A percentile compares a stretch with the other conserved stretches of the same genome.
Conservation (phyloP, 805 yeast species). For the Alloascoidea hylecoeti region DNA sequence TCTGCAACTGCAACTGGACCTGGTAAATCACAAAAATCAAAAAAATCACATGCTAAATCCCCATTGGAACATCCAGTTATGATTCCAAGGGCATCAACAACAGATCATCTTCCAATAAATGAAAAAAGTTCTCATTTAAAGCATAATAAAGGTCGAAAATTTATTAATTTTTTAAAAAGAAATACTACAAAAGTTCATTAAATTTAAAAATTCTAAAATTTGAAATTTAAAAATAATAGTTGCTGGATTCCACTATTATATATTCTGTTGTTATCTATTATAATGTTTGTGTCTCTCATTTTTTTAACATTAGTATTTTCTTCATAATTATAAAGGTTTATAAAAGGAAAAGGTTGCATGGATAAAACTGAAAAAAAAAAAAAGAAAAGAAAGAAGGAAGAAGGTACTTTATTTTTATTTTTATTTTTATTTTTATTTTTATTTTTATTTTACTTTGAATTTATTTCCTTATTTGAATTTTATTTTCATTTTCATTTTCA, state of each 20-base stretch:
- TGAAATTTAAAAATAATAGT: too few relatives aligned
- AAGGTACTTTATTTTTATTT: neutral
- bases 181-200: too few relatives aligned
- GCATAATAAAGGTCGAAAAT: too few relatives aligned
- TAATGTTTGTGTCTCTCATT: neutral
- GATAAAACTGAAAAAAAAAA: neutral
- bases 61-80: too few relatives aligned
- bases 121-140: too few relatives aligned
- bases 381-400: neutral
- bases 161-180: neutral
- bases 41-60: too few relatives aligned
- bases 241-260: neutral
- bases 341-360: neutral
- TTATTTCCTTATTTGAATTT: neutral
- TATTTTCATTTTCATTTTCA: neutral
- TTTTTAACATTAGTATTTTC: neutral
- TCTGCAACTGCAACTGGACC: too few relatives aligned
- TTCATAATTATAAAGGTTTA: neutral
- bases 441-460: neutral
- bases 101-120: too few relatives aligned
- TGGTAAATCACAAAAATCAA: too few relatives aligned
- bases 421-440: neutral
- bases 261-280: neutral
- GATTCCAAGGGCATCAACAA: too few relatives aligned
- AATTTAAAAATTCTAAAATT: too few relatives aligned